Percentiles rank a stretch among this genome's conserved stretches.
Evolutionary conservation across 306 rosid genomes (phyloP).

Genomic region (Glycine soja): DNA sequence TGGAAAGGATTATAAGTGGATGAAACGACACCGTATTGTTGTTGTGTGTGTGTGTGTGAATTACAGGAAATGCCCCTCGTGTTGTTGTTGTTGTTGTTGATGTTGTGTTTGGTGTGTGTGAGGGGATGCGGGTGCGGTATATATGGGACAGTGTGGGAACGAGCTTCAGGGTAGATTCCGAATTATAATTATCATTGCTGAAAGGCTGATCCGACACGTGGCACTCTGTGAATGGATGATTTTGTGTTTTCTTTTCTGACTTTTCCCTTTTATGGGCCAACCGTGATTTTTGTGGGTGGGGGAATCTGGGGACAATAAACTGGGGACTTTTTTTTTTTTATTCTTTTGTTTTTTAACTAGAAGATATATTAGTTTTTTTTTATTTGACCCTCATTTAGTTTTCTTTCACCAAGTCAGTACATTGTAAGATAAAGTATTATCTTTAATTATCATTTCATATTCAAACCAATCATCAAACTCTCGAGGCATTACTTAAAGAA

Average conservation of each 20-base stretch:
- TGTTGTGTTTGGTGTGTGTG: neutral
- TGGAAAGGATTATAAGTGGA: slow-evolving; percentile 42
- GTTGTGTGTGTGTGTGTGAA: neutral
- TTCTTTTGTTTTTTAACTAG: neutral
- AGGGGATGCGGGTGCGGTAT: slow-evolving; percentile 45
- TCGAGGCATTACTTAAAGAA: no score
- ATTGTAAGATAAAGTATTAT: no score
- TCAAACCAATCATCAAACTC: no score
- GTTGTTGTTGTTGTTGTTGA: neutral
- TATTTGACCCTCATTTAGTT: no score
- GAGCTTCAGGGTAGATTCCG: slow-evolving; percentile 52
- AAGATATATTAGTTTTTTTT: no score
- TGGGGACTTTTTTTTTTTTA: neutral
- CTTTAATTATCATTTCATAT: no score
- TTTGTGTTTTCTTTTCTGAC: slow-evolving; percentile 27
- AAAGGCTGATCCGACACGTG: slow-evolving; percentile 51
- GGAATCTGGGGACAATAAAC: slow-evolving; percentile 39
- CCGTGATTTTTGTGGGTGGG: slow-evolving; percentile 44
- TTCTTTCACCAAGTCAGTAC: no score
- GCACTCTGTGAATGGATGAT: neutral
- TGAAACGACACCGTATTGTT: slow-evolving; percentile 61
- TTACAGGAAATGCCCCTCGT: slow-evolving; percentile 59
- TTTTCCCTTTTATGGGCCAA: slow-evolving; percentile 38
- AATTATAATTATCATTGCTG: slow-evolving; percentile 38
- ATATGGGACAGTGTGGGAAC: slow-evolving; percentile 53